These are phyloP conservation scores for Viola odorata DNA, from an alignment of 345 rosid species.

Conservation along the genomic window DNA sequence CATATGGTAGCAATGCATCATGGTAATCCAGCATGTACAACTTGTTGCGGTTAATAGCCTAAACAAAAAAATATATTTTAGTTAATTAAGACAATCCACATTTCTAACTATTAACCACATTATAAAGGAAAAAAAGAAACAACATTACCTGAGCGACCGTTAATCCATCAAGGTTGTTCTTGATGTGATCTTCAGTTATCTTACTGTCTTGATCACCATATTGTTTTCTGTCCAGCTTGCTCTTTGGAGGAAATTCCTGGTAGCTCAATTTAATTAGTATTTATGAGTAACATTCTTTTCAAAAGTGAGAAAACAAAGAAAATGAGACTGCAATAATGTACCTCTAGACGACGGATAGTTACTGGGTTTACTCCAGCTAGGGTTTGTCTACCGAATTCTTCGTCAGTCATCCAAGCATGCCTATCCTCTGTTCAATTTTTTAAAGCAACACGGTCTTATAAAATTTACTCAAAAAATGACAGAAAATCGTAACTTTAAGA, in stretches of 20 bases:
- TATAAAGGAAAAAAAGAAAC: not conserved
- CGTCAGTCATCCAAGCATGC: constrained; percentile 43
- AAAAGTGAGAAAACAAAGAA: too few relatives aligned
- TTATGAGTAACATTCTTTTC: too few relatives aligned
- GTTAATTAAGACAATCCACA: not conserved
- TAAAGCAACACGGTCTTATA: not conserved
- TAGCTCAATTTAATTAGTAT: not conserved
- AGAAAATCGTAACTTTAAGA: not conserved
- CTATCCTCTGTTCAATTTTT: constrained; percentile 16
- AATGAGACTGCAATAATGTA: not conserved
- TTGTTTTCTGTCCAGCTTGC: constrained; percentile 17
- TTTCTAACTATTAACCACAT: not conserved
- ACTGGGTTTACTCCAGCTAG: constrained; percentile 38
- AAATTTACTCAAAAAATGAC: not conserved
- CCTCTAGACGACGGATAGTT: constrained; percentile 26
- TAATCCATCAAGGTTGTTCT: constrained; percentile 20
- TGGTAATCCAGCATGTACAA: constrained; percentile 74
- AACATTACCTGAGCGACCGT: constrained; percentile 15
- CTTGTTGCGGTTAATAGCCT: constrained; percentile 55
- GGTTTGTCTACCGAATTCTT: constrained; percentile 40
- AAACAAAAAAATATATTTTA: not conserved
- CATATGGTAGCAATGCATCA: constrained; percentile 60
- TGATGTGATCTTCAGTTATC: constrained; percentile 23
- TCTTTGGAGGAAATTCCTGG: constrained; percentile 33
- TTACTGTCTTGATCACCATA: constrained; percentile 30